Evolutionary conservation across 257 asterid species (phyloP).

Genomic region (Solanum appendiculatum): DNA sequence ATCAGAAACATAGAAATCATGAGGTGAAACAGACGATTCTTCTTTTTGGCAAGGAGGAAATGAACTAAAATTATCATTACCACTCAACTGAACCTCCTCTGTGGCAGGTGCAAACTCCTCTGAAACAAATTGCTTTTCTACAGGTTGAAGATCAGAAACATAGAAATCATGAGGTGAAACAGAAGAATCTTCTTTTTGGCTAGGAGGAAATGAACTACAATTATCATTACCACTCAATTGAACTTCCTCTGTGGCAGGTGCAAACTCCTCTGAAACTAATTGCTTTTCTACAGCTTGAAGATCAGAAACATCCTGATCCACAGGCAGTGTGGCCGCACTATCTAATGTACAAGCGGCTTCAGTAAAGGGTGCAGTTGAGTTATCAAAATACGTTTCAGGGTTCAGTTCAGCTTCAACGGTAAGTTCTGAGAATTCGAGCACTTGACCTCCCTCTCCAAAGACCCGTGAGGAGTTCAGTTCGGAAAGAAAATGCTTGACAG

Average conservation of each 20-base stretch:
- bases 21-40: conserved; percentile 5
- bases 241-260: neutral
- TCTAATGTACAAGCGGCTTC: conserved; percentile 20
- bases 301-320: neutral
- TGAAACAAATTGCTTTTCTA: conserved; percentile 3
- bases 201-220: conserved; percentile 6
- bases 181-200: conserved; percentile 9
- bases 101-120: neutral
- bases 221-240: neutral
- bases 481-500: conserved; percentile 20
- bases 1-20: conserved; percentile 8
- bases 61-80: neutral
- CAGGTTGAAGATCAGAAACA: too few relatives aligned
- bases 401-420: conserved; percentile 10
- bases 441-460: conserved; percentile 17
- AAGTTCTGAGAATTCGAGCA: conserved; percentile 16
- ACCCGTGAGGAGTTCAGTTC: conserved; percentile 28
- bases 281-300: conserved; percentile 6
- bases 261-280: neutral
- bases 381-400: conserved; percentile 14
- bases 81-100: neutral
- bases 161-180: conserved; percentile 10
- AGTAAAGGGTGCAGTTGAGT: conserved; percentile 22
- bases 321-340: neutral
- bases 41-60: conserved; percentile 10